Percentiles rank a stretch among this genome's conserved stretches.
Conservation (phyloP, 2,329 filamentous ascomycete species). For the Raffaelea arxii region DNA sequence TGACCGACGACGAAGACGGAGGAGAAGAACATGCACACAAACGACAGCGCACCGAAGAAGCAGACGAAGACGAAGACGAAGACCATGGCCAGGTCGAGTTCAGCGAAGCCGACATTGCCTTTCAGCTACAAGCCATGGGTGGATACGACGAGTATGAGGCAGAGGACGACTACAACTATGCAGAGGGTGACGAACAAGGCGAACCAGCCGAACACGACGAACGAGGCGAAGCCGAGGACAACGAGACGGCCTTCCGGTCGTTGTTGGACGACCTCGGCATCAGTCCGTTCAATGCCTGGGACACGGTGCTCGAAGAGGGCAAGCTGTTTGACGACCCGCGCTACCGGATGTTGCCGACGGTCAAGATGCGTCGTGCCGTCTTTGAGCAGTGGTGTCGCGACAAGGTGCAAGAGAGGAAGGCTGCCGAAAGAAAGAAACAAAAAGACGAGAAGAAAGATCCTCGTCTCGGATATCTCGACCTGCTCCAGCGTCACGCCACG, state of each 20-base stretch:
- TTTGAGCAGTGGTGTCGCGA: conserved; percentile 79
- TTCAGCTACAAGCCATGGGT: conserved; percentile 76
- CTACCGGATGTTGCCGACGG: conserved; percentile 76
- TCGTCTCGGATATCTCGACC: conserved; percentile 67
- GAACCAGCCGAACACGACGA: conserved; percentile 72
- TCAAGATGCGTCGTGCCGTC: conserved; percentile 68
- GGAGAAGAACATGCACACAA: conserved; percentile 45
- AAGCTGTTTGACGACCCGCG: conserved; percentile 75
- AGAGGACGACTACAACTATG: conserved; percentile 82
- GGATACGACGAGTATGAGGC: conserved; percentile 62
- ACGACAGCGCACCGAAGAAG: conserved; percentile 35
- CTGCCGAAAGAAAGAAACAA: conserved; percentile 61
- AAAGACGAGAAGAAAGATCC: conserved; percentile 76
- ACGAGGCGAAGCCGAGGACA: conserved; percentile 60
- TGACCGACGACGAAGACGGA: conserved; percentile 49
- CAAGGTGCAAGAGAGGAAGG: conserved; percentile 62
- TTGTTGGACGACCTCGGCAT: conserved; percentile 73
- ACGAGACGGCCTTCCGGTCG: conserved; percentile 67
- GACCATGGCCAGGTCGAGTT: conserved; percentile 59
- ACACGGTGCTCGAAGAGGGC: conserved; percentile 75
- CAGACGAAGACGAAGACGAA: conserved; percentile 26
- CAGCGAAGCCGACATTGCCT: conserved; percentile 88
- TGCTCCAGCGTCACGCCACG: conserved; percentile 73
- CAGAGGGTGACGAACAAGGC: conserved; percentile 59
- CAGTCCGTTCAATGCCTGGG: conserved; percentile 86